Evolutionary conservation across 345 rosid genomes (phyloP), one percentile per base, ranked within the genome.

Genomic region (Citrus australasica): DNA sequence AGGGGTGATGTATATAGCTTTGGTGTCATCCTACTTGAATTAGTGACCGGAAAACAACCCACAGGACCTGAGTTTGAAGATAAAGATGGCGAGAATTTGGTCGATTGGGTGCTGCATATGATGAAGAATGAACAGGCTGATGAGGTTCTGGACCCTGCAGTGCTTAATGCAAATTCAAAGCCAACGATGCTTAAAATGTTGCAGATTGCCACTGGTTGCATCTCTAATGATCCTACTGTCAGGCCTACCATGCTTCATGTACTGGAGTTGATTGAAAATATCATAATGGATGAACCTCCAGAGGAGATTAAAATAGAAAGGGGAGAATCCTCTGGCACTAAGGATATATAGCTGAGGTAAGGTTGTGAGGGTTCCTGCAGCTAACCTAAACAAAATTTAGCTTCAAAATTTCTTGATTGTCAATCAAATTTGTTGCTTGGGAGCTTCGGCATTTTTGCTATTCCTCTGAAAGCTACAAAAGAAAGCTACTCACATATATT

Each of bases 41-140:
- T 95, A 80, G 92, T 93, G 73, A 92, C 97, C 0, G 97, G 98
- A 72, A 92, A 93, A 79, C 98, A 95, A 73, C 98, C 99, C 9
- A 93, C 97, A 0, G 99, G 99, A 53, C 97, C 99, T 0, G 94
- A 95, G 71, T 95, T 95, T 76, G 92, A 94, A 63, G 97, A 90
- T 75, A 92, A 86, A 2, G 98, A 96, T 86, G 98, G 94, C 0
- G 98, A 98, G 62, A 96, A 94, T 75, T 73, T 96, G 86, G 95
- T 94, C 5, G 95, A 97, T 24, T 91, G 97, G 98, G 98, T 86
- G 78, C 38, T 84, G 28, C 90, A 85, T 82, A 96, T 88, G 91
- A 92, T 90, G 2, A 92, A 88, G 80, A 90, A 83, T 80, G 92
- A 92, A 3, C 87, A 84, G 28, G 87, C 87, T 14, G 85, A 73